These are phyloP conservation scores for Talaromyces nanjingensis DNA, from an alignment of 495 filamentous ascomycete species.

Conservation along the genomic window DNA sequence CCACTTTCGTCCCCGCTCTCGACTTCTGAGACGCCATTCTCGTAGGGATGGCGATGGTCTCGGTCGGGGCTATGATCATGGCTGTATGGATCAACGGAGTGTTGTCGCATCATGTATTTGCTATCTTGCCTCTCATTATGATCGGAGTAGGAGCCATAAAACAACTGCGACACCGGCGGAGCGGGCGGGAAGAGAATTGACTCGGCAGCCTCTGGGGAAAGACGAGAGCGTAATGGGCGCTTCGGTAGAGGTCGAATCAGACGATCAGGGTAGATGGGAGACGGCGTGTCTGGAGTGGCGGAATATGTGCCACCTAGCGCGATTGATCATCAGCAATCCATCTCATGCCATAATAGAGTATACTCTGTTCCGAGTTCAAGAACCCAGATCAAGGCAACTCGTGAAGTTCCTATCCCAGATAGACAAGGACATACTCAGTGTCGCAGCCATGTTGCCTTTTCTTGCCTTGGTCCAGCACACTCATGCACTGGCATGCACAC, in stretches of 20 bases:
- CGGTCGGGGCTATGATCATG: conserved; percentile 43
- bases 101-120: conserved; percentile 40
- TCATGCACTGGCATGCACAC: neutral
- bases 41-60: conserved; percentile 30
- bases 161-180: conserved; percentile 60
- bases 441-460: conserved; percentile 39
- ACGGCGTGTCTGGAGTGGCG: conserved; percentile 64
- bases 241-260: conserved; percentile 91
- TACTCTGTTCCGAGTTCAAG: neutral
- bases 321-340: conserved; percentile 38
- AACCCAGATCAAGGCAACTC: neutral
- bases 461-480: neutral
- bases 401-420: neutral
- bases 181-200: conserved; percentile 74
- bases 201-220: conserved; percentile 76
- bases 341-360: neutral
- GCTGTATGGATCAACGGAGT: conserved; percentile 23
- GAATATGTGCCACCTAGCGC: conserved; percentile 43
- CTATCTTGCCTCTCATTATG: conserved; percentile 33
- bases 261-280: conserved; percentile 74
- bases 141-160: conserved; percentile 62
- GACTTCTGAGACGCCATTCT: conserved; percentile 29
- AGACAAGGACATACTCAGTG: conserved; percentile 38
- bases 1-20: conserved; percentile 43
- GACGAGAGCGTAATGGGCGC: conserved; percentile 72